Evolutionary conservation across 139 green algal genomes (phyloP).

Genomic region (Chlamydomonas schloesseri): DNA sequence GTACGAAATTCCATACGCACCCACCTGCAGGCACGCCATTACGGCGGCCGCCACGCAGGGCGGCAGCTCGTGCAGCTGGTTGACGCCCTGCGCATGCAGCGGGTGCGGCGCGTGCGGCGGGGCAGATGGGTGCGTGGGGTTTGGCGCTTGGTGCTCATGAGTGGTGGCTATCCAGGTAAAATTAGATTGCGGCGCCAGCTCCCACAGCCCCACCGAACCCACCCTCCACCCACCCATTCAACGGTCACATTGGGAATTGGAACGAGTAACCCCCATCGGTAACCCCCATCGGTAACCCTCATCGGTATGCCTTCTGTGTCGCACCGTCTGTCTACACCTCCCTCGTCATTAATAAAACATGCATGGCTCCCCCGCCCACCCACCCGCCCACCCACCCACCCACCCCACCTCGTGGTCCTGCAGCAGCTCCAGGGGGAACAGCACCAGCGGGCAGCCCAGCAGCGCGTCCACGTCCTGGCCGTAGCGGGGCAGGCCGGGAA

Average conservation of each 20-base stretch:
- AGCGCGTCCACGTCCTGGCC: conserved; percentile 43
- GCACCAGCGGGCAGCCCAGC: conserved; percentile 51
- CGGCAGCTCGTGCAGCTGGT: conserved; percentile 39
- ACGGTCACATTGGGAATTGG: too few species aligned
- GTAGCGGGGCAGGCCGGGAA: too few species aligned
- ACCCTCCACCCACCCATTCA: too few species aligned
- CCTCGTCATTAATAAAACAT: too few species aligned
- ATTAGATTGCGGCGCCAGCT: too few species aligned
- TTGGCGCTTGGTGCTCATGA: too few species aligned
- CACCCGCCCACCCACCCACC: not conserved
- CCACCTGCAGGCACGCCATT: conserved; percentile 33
- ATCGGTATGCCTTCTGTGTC: too few species aligned
- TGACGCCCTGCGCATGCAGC: conserved; percentile 6
- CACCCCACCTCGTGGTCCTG: conserved; percentile 33
- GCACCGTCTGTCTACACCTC: not conserved
- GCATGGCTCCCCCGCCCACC: not conserved
- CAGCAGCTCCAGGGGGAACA: conserved; percentile 30
- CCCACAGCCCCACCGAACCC: too few species aligned
- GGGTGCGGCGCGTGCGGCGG: not conserved
- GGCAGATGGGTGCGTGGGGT: too few species aligned
- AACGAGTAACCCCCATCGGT: too few species aligned
- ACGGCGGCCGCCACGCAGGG: not conserved
- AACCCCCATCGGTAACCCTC: too few species aligned
- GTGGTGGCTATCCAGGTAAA: too few species aligned
- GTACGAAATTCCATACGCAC: not conserved